Base-by-base conservation (phyloP, 805 yeast species). In the Metschnikowia amazonensis region DNA sequence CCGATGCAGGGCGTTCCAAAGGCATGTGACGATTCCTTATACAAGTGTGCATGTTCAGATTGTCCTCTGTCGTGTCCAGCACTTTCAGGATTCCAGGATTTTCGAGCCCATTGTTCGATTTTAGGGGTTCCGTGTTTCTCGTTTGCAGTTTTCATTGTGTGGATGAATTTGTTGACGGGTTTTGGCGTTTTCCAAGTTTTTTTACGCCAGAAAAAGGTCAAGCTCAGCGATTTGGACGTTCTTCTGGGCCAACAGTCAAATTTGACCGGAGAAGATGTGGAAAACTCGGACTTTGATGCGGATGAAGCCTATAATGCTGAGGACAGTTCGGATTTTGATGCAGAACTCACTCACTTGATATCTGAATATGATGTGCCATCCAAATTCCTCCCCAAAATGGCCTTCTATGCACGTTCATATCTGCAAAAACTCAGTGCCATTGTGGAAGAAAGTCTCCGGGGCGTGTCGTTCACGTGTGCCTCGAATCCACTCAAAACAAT, bases 21-120 rank as follows among this genome's bases (percentile, higher is more conserved):
- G 32, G 58, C 71, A 11, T 92, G 98, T 62, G 76, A 80, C 52
- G 90, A 84, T 52, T 62, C 69, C 1, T 73, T 70, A 34, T 92
- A 80, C 61, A 78, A 77, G 52, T 89, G 97, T 66, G 86, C 98
- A 0, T 92, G 99, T 59, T 76, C 96, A 0, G 99, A 92, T 64
- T 92, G 99, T 63, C 80, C 85, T 0, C 69, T 62, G 1, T 76
- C 89, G 1, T 92, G 99, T 59, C 97, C 98, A 0, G 59, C 52
- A 0, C 70, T 92, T 18, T 80, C 80, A 0, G 66, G 68, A 0
- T 60, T 84, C 30, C 58, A 63, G 6, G 62, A 66, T 1, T 60
- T 57, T 31, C 54, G 61, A 2, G 60, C 64, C 0, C 47, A 50
- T 3, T 86, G 96, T 61, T 65, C 59, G 27, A 72, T 89, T 1